Percentiles rank a stretch among this genome's conserved stretches.
These are phyloP conservation scores for Macrocybe gigantea DNA, from an alignment of 768 basidiomycete species.

Conservation along the genomic window DNA sequence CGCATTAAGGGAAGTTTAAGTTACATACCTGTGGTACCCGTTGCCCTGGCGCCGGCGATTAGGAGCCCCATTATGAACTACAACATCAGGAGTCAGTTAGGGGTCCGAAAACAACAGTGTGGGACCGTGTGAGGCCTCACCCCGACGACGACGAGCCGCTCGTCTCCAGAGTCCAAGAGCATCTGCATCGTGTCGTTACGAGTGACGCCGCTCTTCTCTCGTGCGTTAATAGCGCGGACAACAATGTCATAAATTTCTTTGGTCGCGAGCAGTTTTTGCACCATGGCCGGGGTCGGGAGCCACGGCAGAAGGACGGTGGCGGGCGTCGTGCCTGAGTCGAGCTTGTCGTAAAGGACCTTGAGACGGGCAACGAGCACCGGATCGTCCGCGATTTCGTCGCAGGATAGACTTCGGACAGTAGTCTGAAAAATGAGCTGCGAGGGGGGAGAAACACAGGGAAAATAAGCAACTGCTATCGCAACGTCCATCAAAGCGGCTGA, in stretches of 20 bases:
- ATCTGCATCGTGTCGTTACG: constrained; percentile 69
- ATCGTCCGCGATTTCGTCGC: constrained; percentile 66
- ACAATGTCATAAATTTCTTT: constrained; percentile 74
- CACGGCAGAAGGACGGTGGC: constrained; percentile 70
- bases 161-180: constrained; percentile 66
- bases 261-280: constrained; percentile 65
- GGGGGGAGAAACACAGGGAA: constrained; percentile 1
- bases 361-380: constrained; percentile 54
- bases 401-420: constrained; percentile 62
- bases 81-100: constrained; percentile 1
- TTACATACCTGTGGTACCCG: constrained; percentile 58
- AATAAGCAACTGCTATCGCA: not conserved
- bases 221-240: constrained; percentile 45
- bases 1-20: too few relatives aligned
- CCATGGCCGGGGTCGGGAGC: constrained; percentile 70
- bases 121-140: constrained; percentile 34
- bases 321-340: constrained; percentile 69
- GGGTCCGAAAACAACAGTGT: constrained; percentile 1
- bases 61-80: constrained; percentile 81
- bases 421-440: constrained; percentile 65
- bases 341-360: constrained; percentile 57
- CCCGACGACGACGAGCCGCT: constrained; percentile 62
- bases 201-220: constrained; percentile 50
- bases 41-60: constrained; percentile 77
- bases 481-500: not conserved